Percentiles rank a stretch among this genome's conserved stretches.
Evolutionary conservation across 345 rosid genomes (phyloP).

Genomic region (Pistacia atlantica): DNA sequence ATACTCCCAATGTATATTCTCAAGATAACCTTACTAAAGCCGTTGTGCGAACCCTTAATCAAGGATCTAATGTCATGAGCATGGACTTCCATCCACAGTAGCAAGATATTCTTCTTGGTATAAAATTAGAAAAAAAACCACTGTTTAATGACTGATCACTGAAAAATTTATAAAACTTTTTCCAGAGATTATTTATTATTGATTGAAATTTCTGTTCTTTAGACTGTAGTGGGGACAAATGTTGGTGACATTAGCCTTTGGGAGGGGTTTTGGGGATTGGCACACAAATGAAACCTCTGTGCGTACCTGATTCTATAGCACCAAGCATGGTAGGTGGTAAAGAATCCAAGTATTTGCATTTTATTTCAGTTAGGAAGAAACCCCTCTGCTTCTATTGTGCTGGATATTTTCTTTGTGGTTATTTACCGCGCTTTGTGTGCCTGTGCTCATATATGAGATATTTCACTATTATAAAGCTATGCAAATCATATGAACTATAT

Average conservation of each 20-base stretch:
- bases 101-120: constrained; percentile 18
- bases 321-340: constrained; percentile 38
- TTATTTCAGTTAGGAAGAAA: not conserved
- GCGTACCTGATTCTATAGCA: not conserved
- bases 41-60: constrained; percentile 35
- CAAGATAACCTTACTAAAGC: constrained; percentile 39
- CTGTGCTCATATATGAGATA: not conserved
- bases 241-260: no score
- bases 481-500: not conserved
- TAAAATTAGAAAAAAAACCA: not conserved
- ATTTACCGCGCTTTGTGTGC: not conserved
- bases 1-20: constrained; percentile 9
- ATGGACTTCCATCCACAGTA: constrained; percentile 61
- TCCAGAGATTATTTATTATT: no score
- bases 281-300: constrained; percentile 17
- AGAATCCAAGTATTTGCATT: not conserved
- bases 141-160: no score
- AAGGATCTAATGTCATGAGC: constrained; percentile 56
- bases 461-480: not conserved
- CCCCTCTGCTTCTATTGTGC: not conserved
- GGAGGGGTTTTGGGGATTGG: constrained; percentile 33
- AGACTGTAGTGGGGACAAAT: no score
- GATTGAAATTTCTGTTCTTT: no score
- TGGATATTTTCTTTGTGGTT: not conserved
- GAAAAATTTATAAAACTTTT: no score